Evolutionary conservation across 1,139 yeast species (phyloP), one percentile per base, ranked within the genome.

Genomic region (Hemisphaericaspora xylofermentans): DNA sequence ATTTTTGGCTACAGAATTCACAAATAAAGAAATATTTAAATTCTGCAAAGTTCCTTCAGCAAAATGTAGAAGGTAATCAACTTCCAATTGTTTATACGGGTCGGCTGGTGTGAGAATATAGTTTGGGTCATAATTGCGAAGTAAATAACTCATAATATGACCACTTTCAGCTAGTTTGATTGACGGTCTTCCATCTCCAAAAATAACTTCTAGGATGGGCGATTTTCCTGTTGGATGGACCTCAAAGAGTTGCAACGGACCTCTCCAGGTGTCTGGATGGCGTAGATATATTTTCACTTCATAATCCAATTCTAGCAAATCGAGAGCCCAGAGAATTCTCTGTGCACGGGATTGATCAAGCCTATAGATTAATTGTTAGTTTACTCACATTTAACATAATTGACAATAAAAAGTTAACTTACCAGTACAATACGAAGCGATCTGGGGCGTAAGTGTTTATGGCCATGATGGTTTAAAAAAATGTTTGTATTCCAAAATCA

Each of bases 11-110:
- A 60, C 58, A 37, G 66, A 56, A 37, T 77, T 65, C 29, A 74
- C 63, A 38, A 76, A 58, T 47, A 74, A 56, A 4, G 78, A 52
- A 18, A 76, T 63, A 41, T 66, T 55, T 13, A 67, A 53, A 17
- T 76, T 78, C 54, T 76, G 80, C 38, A 82, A 57, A 27, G 82
- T 68, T 0, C 82, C 85, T 53, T 82, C 88, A 5, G 78, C 54
- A 48, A 71, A 78, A 51, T 78, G 82, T 40, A 78, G 58, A 48
- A 64, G 77, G 55, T 74, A 80, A 46, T 78, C 78, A 35, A 74
- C 74, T 45, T 63, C 52, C 17, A 64, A 60, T 43, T 60, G 60
- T 27, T 69, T 72, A 16, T 64, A 64, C 7, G 57, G 64, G 27
- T 50, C 52, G 0, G 44, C 38, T 0, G 74, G 71, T 9, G 54